Base-by-base conservation (phyloP, 208 protist genomes). In the Leishmania guyanensis region DNA sequence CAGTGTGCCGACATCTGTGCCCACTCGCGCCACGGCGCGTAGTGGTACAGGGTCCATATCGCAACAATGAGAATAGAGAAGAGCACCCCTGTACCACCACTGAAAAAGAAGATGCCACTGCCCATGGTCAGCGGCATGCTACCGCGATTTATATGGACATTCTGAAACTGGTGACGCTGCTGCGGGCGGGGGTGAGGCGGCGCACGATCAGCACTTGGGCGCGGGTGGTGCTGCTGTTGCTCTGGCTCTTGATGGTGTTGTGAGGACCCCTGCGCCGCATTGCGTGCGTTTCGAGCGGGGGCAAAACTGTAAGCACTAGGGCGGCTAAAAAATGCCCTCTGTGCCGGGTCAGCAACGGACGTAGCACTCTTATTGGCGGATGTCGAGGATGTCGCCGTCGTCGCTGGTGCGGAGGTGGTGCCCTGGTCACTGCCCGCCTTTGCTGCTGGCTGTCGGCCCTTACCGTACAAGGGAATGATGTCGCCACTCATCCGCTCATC, bases 381-480 rank as follows among this genome's bases (percentile, higher is more conserved):
- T 54, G 56, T 20, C 26, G 69, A 54, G 1, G 78, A 79, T 6
- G 50, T 43, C n/a, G 64, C 54, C 9, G 76, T 60, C 36, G 83
- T 43, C 9, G 60, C 29, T 29, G 82, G 36, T 39, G 72, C n/a
- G 3, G 50, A 10, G 22, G 48, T 51, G 51, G 64, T 50, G 53
- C 65, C 53, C 5, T 84, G 39, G 26, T n/a, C 39, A 43, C 74
- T 54, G 14, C 33, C 64, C 36, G 75, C 65, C 70, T 77, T 80
- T 14, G n/a, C 22, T 58, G 78, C 46, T 22, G 62, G 29, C 10
- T 74, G 69, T 54, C 78, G 84, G 43, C 91, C 91, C 62, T 93
- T 93, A 43, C 94, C 92, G 77, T 96, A 96, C 14, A 96, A 82
- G 3, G 94, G 92, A 72, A 96, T 95, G 83, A 97, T 95, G 73